Evolutionary conservation across 2,329 filamentous ascomycete genomes (phyloP).

Genomic region (Coleophoma eucalyptorum): DNA sequence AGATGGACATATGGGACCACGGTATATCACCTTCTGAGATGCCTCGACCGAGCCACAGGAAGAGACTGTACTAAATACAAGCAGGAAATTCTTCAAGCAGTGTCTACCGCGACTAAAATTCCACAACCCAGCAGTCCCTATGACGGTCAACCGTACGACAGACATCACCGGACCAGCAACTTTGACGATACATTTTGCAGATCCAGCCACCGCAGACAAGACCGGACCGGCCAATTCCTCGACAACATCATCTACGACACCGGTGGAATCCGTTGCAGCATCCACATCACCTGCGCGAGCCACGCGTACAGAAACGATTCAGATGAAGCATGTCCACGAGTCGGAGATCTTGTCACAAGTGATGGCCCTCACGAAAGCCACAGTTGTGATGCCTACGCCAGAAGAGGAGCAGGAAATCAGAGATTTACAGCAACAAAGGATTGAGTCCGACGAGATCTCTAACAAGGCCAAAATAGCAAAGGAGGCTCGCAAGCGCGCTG

Average conservation of each 20-base stretch:
- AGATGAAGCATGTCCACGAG: slow-evolving; percentile 61
- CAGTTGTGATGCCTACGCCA: slow-evolving; percentile 48
- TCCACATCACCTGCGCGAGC: slow-evolving; percentile 37
- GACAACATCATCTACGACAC: slow-evolving; percentile 41
- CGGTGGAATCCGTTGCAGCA: slow-evolving; percentile 29
- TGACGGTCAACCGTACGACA: slow-evolving; percentile 71
- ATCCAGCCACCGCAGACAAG: slow-evolving; percentile 13
- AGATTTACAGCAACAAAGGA: slow-evolving; percentile 50
- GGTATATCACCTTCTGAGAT: slow-evolving; percentile 40
- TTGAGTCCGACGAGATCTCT: slow-evolving; percentile 49
- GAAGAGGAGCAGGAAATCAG: slow-evolving; percentile 57
- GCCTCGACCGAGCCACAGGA: too few species aligned
- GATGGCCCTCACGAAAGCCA: slow-evolving; percentile 58
- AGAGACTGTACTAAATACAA: too few species aligned
- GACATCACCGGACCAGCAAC: slow-evolving; percentile 52
- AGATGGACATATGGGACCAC: slow-evolving; percentile 68
- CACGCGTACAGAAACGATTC: slow-evolving; percentile 46
- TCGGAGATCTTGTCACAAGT: slow-evolving; percentile 61
- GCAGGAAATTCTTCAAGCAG: slow-evolving; percentile 83
- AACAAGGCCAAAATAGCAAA: slow-evolving; percentile 47
- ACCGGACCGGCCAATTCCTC: slow-evolving; percentile 18
- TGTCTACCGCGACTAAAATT: slow-evolving; percentile 87
- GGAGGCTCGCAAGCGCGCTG: slow-evolving; percentile 57
- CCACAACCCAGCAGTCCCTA: slow-evolving; percentile 82
- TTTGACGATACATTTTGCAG: slow-evolving; percentile 62